These are phyloP conservation scores for Lactarius sp. DNA, from an alignment of 768 basidiomycete genomes.

Conservation along the genomic window DNA sequence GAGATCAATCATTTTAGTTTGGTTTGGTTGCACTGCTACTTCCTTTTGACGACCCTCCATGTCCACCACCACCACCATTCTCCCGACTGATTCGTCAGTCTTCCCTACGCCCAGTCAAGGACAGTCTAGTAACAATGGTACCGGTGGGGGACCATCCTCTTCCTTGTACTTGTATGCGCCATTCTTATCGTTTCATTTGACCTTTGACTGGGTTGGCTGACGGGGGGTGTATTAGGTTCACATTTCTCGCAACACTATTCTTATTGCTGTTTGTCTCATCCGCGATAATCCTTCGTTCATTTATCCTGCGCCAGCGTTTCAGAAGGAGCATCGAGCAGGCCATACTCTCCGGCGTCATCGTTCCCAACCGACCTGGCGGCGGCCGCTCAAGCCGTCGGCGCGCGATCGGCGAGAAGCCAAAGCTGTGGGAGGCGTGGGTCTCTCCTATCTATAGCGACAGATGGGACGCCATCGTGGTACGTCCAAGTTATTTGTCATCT, in stretches of 20 bases:
- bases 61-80: background rate
- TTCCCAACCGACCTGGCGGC: conserved; percentile 33
- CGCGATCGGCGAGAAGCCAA: conserved; percentile 46
- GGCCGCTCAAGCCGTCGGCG: conserved; percentile 33
- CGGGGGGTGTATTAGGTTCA: conserved; percentile 42
- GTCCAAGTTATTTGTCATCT: conserved; percentile 23
- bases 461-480: conserved; percentile 50
- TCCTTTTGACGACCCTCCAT: background rate
- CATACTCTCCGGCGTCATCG: conserved; percentile 45
- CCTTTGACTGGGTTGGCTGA: background rate
- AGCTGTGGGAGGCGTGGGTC: conserved; percentile 46
- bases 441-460: conserved; percentile 28
- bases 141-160: conserved; percentile 21
- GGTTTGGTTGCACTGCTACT: background rate
- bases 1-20: background rate
- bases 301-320: conserved; percentile 54
- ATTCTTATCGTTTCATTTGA: conserved; percentile 3
- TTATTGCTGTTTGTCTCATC: conserved; percentile 61
- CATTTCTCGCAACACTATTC: conserved; percentile 67
- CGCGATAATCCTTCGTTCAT: conserved; percentile 59
- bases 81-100: background rate
- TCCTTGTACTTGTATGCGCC: conserved; percentile 26
- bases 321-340: conserved; percentile 50
- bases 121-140: background rate
- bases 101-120: background rate